phyloP scores from a whole-genome alignment of 192 early-diverging fungal genomes.

The Coemansia sp. region DNA sequence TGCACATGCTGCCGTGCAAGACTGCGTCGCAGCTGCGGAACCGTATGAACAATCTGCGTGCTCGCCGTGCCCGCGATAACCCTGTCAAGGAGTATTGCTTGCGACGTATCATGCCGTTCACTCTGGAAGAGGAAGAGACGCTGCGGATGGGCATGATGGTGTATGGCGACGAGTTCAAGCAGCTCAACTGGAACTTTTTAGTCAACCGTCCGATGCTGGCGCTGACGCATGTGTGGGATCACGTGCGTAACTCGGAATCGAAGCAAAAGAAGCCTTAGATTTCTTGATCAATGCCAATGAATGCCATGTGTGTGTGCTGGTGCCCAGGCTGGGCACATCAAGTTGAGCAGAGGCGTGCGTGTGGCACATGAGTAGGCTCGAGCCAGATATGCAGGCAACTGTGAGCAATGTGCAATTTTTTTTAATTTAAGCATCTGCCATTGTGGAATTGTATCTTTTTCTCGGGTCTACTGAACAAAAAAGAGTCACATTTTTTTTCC shows the following conservation, averaged over 20 bases:
- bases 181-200: constrained; percentile 38
- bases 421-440: too few relatives aligned
- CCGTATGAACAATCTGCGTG: constrained; percentile 49
- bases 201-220: constrained; percentile 47
- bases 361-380: too few relatives aligned
- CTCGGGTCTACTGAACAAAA: too few relatives aligned
- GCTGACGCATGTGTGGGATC: constrained; percentile 41
- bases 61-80: constrained; percentile 35
- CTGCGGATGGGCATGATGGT: constrained; percentile 40
- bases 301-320: too few relatives aligned
- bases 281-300: too few relatives aligned
- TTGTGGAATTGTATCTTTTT: too few relatives aligned
- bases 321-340: too few relatives aligned
- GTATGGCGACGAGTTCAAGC: constrained; percentile 47
- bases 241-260: constrained; percentile 11
- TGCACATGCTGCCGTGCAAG: constrained; percentile 54
- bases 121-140: constrained; percentile 54
- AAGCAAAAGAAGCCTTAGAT: too few relatives aligned
- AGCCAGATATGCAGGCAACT: too few relatives aligned
- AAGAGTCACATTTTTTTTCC: too few relatives aligned
- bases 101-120: constrained; percentile 49
- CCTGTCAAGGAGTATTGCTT: constrained; percentile 52
- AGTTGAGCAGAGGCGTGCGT: too few relatives aligned
- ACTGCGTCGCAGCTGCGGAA: constrained; percentile 54
- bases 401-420: too few relatives aligned